Base-by-base conservation (phyloP, 352 stramenopile genomes). In the Blastocystis hominis region DNA sequence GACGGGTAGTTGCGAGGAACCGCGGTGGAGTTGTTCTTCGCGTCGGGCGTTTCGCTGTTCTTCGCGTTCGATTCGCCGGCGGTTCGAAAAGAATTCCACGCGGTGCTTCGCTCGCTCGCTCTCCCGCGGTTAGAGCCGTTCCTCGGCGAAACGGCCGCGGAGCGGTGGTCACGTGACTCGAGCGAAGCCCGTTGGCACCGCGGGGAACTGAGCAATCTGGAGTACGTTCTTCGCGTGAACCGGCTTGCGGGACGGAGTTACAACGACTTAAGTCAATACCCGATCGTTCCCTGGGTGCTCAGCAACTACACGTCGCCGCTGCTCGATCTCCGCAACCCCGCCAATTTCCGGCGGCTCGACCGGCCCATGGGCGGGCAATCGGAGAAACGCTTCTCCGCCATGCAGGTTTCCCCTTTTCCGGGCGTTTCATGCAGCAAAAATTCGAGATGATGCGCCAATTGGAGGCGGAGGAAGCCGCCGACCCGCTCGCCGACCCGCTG, bases 141-240 rank as follows among this genome's bases (percentile, higher is more conserved):
- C 59, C 34, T 76, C 7, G 76, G 76, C 38, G 24, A 34, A n/a
- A 86, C 76, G 15, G 76, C 63, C 3, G 40, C 75, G 50, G 59
- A 76, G 34, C 76, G 76, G 7, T 86, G 63, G 59, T 42, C 75
- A 44, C 40, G 24, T 30, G 70, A 80, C n/a, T 36, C 53, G 0
- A 47, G 59, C 30, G 42, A 20, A 20, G 34, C 30, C 9, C 76
- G 44, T 13, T 99, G 96, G 96, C 91, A 92, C 70, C 89, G 90
- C 15, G 92, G 94, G 5, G 92, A 94, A 63, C 93, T 99, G 50
- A 96, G 93, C 13, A 99, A 97, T 75, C 98, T 98, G 78, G 95
- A 98, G 77, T 99, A 99, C 90, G 91, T 99, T 24, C 94, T 98
- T 91, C 92, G 96, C 47, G 90, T 99, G 24, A 99, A 99, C 91